phyloP scores from a whole-genome alignment of 2,329 filamentous ascomycete species.

The Fusarium begoniae region DNA sequence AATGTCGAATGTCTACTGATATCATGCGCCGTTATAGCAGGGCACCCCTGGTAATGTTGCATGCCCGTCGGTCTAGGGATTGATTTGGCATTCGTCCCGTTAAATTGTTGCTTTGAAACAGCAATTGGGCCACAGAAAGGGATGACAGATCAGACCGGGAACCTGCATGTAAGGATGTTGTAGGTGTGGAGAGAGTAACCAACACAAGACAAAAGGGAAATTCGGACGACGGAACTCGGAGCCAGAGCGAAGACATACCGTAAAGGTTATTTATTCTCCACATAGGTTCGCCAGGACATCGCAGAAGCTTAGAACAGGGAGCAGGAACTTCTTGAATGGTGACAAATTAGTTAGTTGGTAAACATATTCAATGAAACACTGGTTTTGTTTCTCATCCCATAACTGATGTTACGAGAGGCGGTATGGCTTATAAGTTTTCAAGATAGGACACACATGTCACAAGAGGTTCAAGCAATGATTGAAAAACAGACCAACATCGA shows the following conservation, averaged over 20 bases:
- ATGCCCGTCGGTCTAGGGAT: constrained; percentile 12
- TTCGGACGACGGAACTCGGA: not conserved
- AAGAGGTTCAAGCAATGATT: not conserved
- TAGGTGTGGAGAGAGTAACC: not conserved
- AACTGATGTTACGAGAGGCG: not conserved
- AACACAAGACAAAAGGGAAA: not conserved
- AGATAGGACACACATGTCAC: not conserved
- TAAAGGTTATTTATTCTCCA: constrained; percentile 14
- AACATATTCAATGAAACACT: not conserved
- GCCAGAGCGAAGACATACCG: not conserved
- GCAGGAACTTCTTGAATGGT: not conserved
- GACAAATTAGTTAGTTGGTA: not conserved
- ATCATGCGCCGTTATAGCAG: constrained; percentile 14
- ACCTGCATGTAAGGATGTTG: constrained; percentile 18
- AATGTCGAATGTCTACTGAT: constrained; percentile 13
- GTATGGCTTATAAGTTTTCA: too few species aligned
- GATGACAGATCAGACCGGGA: constrained; percentile 27
- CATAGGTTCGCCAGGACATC: not conserved
- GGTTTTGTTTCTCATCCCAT: not conserved
- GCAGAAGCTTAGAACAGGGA: not conserved
- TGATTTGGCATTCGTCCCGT: constrained; percentile 16
- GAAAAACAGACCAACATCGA: constrained; percentile 25
- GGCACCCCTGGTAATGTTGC: constrained; percentile 1
- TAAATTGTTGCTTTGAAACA: constrained; percentile 23
- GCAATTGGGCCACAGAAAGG: constrained; percentile 20